These are phyloP conservation scores for Talaromyces rugulosus DNA, from an alignment of 2,329 filamentous ascomycete genomes.

Conservation along the genomic window DNA sequence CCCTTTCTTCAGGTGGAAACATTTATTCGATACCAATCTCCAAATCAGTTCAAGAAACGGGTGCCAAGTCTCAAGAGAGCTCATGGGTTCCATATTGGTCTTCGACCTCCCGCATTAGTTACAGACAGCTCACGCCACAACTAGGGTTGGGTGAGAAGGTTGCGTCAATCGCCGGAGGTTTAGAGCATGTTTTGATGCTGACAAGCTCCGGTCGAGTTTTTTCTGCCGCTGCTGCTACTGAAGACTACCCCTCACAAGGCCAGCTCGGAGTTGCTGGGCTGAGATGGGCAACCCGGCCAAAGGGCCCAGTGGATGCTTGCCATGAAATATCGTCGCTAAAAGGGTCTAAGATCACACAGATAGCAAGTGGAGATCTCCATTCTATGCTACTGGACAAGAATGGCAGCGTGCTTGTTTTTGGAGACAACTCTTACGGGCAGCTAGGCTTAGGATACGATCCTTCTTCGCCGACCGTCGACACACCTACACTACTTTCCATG, in stretches of 20 bases:
- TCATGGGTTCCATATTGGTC: constrained; percentile 75
- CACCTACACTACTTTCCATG: constrained; percentile 66
- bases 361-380: constrained; percentile 84
- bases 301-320: constrained; percentile 73
- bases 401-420: constrained; percentile 79
- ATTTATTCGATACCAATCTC: constrained; percentile 84
- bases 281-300: constrained; percentile 71
- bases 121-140: constrained; percentile 66
- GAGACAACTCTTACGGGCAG: constrained; percentile 88
- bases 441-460: constrained; percentile 71
- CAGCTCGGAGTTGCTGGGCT: constrained; percentile 85
- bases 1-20: constrained; percentile 66
- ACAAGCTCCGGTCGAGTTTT: constrained; percentile 84
- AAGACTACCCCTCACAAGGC: constrained; percentile 73
- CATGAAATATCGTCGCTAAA: constrained; percentile 72
- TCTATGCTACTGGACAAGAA: constrained; percentile 72
- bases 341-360: constrained; percentile 65
- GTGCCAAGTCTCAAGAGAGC: constrained; percentile 59
- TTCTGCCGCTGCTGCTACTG: constrained; percentile 75
- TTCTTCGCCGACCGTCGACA: constrained; percentile 60
- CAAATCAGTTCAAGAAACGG: constrained; percentile 63
- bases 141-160: constrained; percentile 69
- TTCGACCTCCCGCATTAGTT: constrained; percentile 57
- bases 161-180: constrained; percentile 68
- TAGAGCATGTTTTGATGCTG: constrained; percentile 81